These are phyloP conservation scores for Oropetium thomaeum DNA, from an alignment of 176 grass and related monocot species.

Conservation along the genomic window DNA sequence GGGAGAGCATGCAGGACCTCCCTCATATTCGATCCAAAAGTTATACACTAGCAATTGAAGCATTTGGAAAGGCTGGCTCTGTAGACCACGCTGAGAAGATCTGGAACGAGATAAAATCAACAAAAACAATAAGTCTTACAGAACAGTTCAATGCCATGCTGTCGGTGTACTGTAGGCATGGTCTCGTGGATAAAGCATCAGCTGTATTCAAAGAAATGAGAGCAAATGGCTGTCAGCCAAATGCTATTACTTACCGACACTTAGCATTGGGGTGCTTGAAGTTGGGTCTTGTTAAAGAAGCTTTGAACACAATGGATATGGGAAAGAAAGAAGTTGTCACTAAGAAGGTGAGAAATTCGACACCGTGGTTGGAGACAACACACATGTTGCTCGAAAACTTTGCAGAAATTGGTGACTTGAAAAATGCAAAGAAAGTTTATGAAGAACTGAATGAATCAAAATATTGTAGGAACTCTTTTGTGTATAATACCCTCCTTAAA, in stretches of 20 bases:
- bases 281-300: slow-evolving; percentile 72
- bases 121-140: slow-evolving; percentile 47
- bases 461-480: slow-evolving; percentile 80
- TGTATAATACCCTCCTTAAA: slow-evolving; percentile 79
- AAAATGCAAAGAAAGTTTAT: slow-evolving; percentile 68
- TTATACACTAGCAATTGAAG: slow-evolving; percentile 78
- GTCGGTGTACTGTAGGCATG: slow-evolving; percentile 79
- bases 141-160: slow-evolving; percentile 85
- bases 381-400: slow-evolving; percentile 76
- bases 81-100: slow-evolving; percentile 64
- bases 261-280: slow-evolving; percentile 82
- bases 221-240: slow-evolving; percentile 63
- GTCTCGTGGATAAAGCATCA: slow-evolving; percentile 67
- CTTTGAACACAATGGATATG: slow-evolving; percentile 68
- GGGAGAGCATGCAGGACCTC: slow-evolving; percentile 60
- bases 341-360: slow-evolving; percentile 66
- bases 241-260: slow-evolving; percentile 93
- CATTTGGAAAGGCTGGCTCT: slow-evolving; percentile 63
- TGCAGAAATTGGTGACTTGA: slow-evolving; percentile 62
- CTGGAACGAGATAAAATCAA: slow-evolving; percentile 61
- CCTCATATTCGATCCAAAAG: slow-evolving; percentile 74
- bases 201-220: slow-evolving; percentile 84
- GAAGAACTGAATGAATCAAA: slow-evolving; percentile 85
- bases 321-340: slow-evolving; percentile 58
- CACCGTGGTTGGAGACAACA: slow-evolving; percentile 90